Base-by-base conservation (phyloP, 1,284 basidiomycete species). In the Heterobasidion irregulare region DNA sequence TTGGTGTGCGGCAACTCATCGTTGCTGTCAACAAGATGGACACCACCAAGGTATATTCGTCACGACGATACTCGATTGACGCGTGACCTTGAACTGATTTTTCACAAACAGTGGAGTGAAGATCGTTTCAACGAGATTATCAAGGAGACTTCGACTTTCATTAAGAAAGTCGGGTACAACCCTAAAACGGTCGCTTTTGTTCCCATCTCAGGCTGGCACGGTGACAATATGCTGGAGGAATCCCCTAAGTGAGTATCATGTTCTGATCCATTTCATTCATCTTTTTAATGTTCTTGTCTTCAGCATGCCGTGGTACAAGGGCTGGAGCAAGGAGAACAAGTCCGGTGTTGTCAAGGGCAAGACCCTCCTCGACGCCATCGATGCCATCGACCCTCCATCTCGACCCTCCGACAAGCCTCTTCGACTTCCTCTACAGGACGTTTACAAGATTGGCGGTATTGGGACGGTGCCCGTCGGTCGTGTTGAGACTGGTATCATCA, bases 101-200 rank as follows among this genome's bases (percentile, higher is more conserved):
- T 53, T 13, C 32, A n/a, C 7, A 56, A 57, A 44, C 65, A 94
- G 92, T 98, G 94, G 94, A 93, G 89, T 67, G 94, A 98, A 84
- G 92, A 94, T 74, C 96, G 97, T 72, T 99, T 96, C 92, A 94
- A 96, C 77, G 96, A 99, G 90, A 99, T 99, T 70, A 78, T 99
- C 80, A 98, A 98, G 84, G 97, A 99, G 81, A 94, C 94, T 57
- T 94, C 93, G 68, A 89, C 80, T 76, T 99, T 99, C 86, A 98
- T 99, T 80, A 99, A 99, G 89, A 99, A 99, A 88, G 96, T 99
- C 74, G 96, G 96, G 62, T 99, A 96, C 89, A 98, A 99, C 89
- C 96, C 97, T 75, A 98, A 98, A 86, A 72, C 85, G 57, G 95
- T 99, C 65, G 84, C 96, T 64, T 99, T 99, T 82, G 97, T 99